A percentile compares a stretch with the other conserved stretches of the same genome.
Conservation (phyloP, 2,329 filamentous ascomycete genomes). For the Pseudogymnoascus sp. region DNA sequence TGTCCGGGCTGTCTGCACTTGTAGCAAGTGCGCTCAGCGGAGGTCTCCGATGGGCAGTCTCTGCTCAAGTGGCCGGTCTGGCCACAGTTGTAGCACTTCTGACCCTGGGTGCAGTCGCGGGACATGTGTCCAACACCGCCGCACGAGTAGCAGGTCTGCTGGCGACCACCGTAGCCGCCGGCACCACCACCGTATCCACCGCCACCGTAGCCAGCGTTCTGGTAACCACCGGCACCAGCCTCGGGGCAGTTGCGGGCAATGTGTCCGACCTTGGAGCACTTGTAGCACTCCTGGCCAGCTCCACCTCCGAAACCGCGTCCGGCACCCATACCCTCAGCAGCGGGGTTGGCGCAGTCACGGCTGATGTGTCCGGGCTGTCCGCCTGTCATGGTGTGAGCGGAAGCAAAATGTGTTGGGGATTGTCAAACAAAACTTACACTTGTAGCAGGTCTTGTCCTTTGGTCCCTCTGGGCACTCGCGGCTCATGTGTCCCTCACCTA, state of each 20-base stretch:
- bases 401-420: neutral
- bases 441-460: constrained; percentile 79
- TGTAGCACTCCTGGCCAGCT: constrained; percentile 74
- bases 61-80: constrained; percentile 92
- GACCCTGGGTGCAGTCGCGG: constrained; percentile 94
- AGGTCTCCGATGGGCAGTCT: constrained; percentile 90
- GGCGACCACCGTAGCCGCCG: constrained; percentile 40
- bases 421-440: constrained; percentile 38
- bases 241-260: constrained; percentile 87
- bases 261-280: constrained; percentile 94
- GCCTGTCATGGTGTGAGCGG: constrained; percentile 18
- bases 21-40: constrained; percentile 95
- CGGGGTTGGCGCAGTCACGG: constrained; percentile 51
- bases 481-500: constrained; percentile 69
- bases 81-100: constrained; percentile 99
- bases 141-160: constrained; percentile 92
- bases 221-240: constrained; percentile 49
- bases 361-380: constrained; percentile 84
- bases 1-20: constrained; percentile 82
- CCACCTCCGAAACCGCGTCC: constrained; percentile 31
- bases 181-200: constrained; percentile 38
- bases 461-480: constrained; percentile 84
- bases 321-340: constrained; percentile 26
- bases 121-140: constrained; percentile 96
- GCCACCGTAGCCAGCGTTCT: constrained; percentile 39